Percentiles rank a stretch among this genome's conserved stretches.
These are phyloP conservation scores for Cudoniella acicularis DNA, from an alignment of 495 filamentous ascomycete species.

Conservation along the genomic window DNA sequence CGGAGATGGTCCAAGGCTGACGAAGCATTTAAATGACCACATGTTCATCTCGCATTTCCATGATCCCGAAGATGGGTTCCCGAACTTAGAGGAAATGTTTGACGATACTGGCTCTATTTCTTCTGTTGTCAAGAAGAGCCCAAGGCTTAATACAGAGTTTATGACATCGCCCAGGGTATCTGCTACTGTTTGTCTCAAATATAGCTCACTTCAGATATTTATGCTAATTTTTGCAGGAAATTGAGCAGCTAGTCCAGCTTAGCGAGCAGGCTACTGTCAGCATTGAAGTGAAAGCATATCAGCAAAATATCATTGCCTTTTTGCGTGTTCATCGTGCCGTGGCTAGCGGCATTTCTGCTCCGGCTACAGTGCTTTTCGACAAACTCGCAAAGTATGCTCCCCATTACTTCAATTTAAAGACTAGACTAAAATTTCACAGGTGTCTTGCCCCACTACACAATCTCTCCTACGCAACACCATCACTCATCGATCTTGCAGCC, in stretches of 20 bases:
- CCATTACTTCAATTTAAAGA: not conserved
- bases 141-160: constrained; percentile 11
- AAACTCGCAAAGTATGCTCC: constrained; percentile 53
- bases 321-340: constrained; percentile 83
- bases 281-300: constrained; percentile 71
- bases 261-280: constrained; percentile 26
- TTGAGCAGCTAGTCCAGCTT: constrained; percentile 18
- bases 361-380: constrained; percentile 73
- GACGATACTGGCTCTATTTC: constrained; percentile 34
- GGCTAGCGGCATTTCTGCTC: constrained; percentile 68
- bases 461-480: constrained; percentile 76
- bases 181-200: constrained; percentile 5
- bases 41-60: constrained; percentile 90
- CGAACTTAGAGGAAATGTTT: constrained; percentile 60
- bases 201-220: too few relatives aligned
- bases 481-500: constrained; percentile 77
- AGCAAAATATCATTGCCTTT: constrained; percentile 80
- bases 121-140: constrained; percentile 34
- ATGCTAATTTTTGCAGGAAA: constrained; percentile 13
- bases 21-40: constrained; percentile 67
- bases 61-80: constrained; percentile 64
- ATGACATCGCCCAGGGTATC: constrained; percentile 15
- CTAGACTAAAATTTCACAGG: constrained; percentile 24
- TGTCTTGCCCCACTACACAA: constrained; percentile 81
- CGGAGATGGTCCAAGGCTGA: constrained; percentile 39